Evolutionary conservation across 1,284 basidiomycete genomes (phyloP).

Genomic region (Mycosarcoma mackinlayi): DNA sequence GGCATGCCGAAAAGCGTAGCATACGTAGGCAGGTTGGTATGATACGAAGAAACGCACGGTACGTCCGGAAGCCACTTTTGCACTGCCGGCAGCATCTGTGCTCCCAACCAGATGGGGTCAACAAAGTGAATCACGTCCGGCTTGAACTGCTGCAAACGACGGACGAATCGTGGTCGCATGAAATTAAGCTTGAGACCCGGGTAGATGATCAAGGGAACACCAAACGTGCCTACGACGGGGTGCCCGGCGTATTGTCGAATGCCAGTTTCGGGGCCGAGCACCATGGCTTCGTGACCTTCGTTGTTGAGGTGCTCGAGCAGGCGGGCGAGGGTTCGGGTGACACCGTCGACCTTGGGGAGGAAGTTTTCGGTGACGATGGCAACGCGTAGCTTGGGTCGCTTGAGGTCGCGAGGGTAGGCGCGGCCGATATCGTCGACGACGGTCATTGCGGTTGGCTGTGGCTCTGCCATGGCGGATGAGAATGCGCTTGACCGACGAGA

Average conservation of each 20-base stretch:
- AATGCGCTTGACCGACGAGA: neutral
- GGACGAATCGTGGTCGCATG: constrained; percentile 72
- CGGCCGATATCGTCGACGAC: constrained; percentile 14
- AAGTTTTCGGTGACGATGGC: constrained; percentile 72
- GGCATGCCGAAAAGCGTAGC: constrained; percentile 72
- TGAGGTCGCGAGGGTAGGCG: constrained; percentile 49
- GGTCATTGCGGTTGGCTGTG: neutral
- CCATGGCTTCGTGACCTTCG: constrained; percentile 73
- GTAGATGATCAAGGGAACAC: constrained; percentile 73
- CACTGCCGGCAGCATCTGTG: constrained; percentile 66
- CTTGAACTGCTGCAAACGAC: constrained; percentile 70
- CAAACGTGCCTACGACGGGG: constrained; percentile 73
- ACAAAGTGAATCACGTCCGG: constrained; percentile 72
- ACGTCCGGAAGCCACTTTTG: constrained; percentile 69
- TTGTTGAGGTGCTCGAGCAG: constrained; percentile 73
- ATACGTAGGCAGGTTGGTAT: constrained; percentile 74
- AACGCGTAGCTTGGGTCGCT: constrained; percentile 66
- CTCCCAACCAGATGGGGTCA: constrained; percentile 74
- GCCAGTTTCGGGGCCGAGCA: constrained; percentile 72
- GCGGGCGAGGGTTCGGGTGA: constrained; percentile 73
- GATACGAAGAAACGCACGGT: constrained; percentile 72
- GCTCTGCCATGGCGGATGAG: constrained; percentile 9
- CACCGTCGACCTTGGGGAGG: constrained; percentile 73
- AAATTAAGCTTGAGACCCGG: constrained; percentile 75
- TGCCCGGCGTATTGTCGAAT: constrained; percentile 72